Evolutionary conservation across 1,284 basidiomycete genomes (phyloP), one percentile per base, ranked within the genome.

Genomic region (Ganoderma leucocontextum): DNA sequence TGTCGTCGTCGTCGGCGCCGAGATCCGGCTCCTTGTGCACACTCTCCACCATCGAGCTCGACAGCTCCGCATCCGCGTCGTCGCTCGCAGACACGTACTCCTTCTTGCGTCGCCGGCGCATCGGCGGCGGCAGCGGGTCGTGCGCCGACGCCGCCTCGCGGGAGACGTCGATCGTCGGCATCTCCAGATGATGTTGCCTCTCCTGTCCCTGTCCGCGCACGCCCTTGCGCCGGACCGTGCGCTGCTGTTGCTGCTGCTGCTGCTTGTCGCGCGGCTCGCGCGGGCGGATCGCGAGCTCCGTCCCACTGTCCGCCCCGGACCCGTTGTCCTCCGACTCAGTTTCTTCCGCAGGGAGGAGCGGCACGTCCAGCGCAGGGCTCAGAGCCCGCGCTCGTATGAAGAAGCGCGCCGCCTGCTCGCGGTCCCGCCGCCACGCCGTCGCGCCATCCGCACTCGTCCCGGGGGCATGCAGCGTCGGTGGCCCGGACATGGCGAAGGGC

Each of bases 341-440:
- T 49, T 87, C 84, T 13, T 87, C 84, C 9, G 84, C 79, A 13
- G 90, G 89, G 15, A 93, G 81, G 8, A 85, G 78, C 12, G 92
- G 92, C 13, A 92, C 87, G 61, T 93, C 91, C 38, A 94, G 82
- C 44, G 81, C 80, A 3, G 91, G 88, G 61, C 87, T 81, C 29
- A 94, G 79, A 41, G 75, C 73, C 41, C 84, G 85, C 9, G 92
- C 91, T 35, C 88, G 87, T 67, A 91, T 89, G 77, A 94, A 93
- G 76, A 89, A 92, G 59, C 83, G 84, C 25, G 85, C 82, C 8
- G 92, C 92, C 38, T 86, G 83, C 71, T 89, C 88, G 47, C 91
- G 85, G 77, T 94, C 92, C 53, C 85, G 86, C 73, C 84, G 87
- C 91, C 92, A 93, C 7, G 86, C 87, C 70, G 88, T 89, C 74